These are phyloP conservation scores for Perilla frutescens DNA, from an alignment of 257 asterid species.

Conservation along the genomic window DNA sequence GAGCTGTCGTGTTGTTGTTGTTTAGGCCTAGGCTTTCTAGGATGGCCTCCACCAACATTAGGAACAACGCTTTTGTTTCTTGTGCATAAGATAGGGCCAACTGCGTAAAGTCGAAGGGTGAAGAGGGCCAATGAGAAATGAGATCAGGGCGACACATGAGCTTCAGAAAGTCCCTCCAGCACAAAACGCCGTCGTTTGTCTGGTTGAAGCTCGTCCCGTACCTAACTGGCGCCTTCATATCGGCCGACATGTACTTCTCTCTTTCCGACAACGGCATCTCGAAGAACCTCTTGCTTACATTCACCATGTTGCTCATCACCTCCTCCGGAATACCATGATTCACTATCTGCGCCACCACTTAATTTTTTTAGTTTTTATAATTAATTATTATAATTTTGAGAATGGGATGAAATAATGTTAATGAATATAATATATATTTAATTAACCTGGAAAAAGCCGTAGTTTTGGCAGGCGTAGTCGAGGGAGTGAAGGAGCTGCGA, in stretches of 20 bases:
- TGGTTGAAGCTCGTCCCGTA: slow-evolving; percentile 96
- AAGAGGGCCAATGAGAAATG: slow-evolving; percentile 77
- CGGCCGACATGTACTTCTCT: slow-evolving; percentile 82
- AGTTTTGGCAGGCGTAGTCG: slow-evolving; percentile 67
- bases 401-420: too few relatives aligned
- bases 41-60: slow-evolving; percentile 69
- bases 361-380: too few relatives aligned
- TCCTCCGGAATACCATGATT: slow-evolving; percentile 72
- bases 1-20: neutral
- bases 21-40: slow-evolving; percentile 71
- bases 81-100: slow-evolving; percentile 54
- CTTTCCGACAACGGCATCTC: slow-evolving; percentile 71
- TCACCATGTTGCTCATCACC: slow-evolving; percentile 55
- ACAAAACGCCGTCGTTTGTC: slow-evolving; percentile 72
- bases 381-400: too few relatives aligned
- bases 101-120: slow-evolving; percentile 75
- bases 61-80: slow-evolving; percentile 63
- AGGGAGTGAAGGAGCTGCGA: slow-evolving; percentile 59
- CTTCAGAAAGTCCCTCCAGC: slow-evolving; percentile 96
- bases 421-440: too few relatives aligned
- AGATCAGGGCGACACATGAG: slow-evolving; percentile 54
- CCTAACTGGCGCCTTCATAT: slow-evolving; percentile 63
- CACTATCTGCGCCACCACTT: slow-evolving; percentile 55
- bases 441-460: slow-evolving; percentile 89
- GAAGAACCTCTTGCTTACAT: slow-evolving; percentile 60